Evolutionary conservation across 768 basidiomycete species (phyloP), one percentile per base, ranked within the genome.

Genomic region (Russula dissimulans): DNA sequence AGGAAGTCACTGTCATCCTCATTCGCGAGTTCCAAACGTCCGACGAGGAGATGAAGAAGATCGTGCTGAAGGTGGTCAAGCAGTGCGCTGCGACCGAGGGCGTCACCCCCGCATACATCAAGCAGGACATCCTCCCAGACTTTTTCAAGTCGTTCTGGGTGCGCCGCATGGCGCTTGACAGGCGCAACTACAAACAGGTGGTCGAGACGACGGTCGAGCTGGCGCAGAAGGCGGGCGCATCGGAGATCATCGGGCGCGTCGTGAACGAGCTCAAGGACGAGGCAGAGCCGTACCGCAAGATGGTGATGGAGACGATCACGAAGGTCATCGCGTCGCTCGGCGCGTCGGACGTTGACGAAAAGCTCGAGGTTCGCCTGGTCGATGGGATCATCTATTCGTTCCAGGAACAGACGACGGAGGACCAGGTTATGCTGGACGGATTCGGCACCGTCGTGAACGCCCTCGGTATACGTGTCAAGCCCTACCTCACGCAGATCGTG

Each of bases 41-140:
- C 9, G 97, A 99, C 71, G 97, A 99, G 73, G 97, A 99, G 78
- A 99, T 99, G 97, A 95, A 98, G 83, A 97, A 98, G 80, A 98
- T 98, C 66, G 97, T 99, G 5, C 76, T 99, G 53, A 98, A 98
- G 73, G 97, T 99, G 58, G 95, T 98, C 67, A 97, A 98, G 74
- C 97, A 98, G 72, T 98, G 97, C 69, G 92, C 97, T 36, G 91
- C 93, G 9, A 99, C 97, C 1, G 97, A 99, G 71, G 97, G 97
- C 76, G 97, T 99, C 41, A 93, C 93, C 0, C 85, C 97, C 3
- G 81, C 84, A 43, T 99, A 97, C 72, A 97, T 99, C 71, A 95
- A 93, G 69, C 87, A 95, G 67, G 97, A 99, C 69, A 97, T 99
- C 57, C 80, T 98, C 6, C 97, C 97, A 26, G 97, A 99, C 74